Percentiles rank a stretch among this genome's conserved stretches.
phyloP scores from a whole-genome alignment of 1,284 basidiomycete genomes.

The Anthracocystis walkeri region DNA sequence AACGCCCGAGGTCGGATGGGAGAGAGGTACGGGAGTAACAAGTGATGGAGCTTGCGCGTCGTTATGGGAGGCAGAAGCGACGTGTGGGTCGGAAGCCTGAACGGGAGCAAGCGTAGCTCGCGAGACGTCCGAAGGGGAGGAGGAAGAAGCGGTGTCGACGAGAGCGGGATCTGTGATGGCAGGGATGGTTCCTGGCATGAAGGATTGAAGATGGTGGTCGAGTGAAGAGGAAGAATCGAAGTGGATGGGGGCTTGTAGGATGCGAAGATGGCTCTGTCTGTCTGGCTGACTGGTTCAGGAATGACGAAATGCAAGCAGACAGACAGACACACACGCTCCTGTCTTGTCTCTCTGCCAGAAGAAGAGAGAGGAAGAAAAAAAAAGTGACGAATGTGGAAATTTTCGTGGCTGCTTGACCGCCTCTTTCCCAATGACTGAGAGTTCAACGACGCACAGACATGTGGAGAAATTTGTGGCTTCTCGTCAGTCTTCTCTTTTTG shows the following conservation, averaged over 20 bases:
- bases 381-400: background rate
- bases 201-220: conserved; percentile 6
- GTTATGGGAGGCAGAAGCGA: conserved; percentile 9
- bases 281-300: background rate
- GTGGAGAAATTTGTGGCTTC: conserved; percentile 4
- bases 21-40: conserved; percentile 30
- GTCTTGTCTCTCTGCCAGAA: background rate
- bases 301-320: conserved; percentile 6
- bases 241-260: too few relatives aligned
- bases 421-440: too few relatives aligned
- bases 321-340: background rate
- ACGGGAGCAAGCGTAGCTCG: conserved; percentile 24
- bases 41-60: conserved; percentile 39
- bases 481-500: too few relatives aligned
- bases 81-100: conserved; percentile 25
- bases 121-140: conserved; percentile 12
- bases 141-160: conserved; percentile 32
- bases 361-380: background rate
- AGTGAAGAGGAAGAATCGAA: conserved; percentile 1
- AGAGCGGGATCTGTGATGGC: conserved; percentile 51
- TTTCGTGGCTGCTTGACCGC: background rate
- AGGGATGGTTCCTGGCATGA: conserved; percentile 53
- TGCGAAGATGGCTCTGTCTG: background rate
- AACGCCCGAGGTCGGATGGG: conserved; percentile 39
- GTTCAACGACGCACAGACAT: conserved; percentile 8